Base-by-base conservation (phyloP, 805 yeast genomes). In the Zygosaccharomyces kombuchaensis region DNA sequence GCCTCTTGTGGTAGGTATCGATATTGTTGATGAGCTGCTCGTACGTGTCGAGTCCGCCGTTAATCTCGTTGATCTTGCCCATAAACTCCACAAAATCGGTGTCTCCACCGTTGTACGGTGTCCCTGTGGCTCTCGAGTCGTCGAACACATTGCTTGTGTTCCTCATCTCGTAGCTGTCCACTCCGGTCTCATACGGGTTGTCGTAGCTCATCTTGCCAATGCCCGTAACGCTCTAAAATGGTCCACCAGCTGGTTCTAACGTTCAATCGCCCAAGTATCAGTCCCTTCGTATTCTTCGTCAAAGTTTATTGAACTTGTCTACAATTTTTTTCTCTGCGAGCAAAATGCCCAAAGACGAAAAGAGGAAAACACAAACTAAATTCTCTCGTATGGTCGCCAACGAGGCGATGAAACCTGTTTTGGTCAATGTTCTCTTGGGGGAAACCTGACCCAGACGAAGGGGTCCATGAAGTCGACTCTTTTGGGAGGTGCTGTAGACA, bases 1-100 rank as follows among this genome's bases (percentile, higher is more conserved):
- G 71, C 56, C 81, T 78, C 60, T 76, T 74, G 70, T 87, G 95
- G 57, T 82, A 74, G 47, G 76, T 73, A 63, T 84, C 85, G 50
- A 87, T 78, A 56, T 83, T 73, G 55, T 81, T 81, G 51, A 87
- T 78, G 52, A 84, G 70, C 59, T 76, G 78, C 60, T 81, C 80
- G 66, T 84, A 87, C 65, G 81, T 82, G 52, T 78, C 82, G 53
- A 87, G 74, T 56, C 80, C 80, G 50, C 75, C 75, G 68, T 85
- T 83, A 64, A 87, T 78, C 52, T 73, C 74, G 59, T 82, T 82
- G 48, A 85, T 79, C 57, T 79, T 80, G 51, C 76, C 74, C 78
- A 85, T 86, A 62, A 84, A 87, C 42, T 71, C 73, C 44, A 80
- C 78, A 62, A 80, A 78, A 55, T 79, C 84, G 21, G 48, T 44